Evolutionary conservation across 306 rosid species (phyloP).

Genomic region (Corylus americana): DNA sequence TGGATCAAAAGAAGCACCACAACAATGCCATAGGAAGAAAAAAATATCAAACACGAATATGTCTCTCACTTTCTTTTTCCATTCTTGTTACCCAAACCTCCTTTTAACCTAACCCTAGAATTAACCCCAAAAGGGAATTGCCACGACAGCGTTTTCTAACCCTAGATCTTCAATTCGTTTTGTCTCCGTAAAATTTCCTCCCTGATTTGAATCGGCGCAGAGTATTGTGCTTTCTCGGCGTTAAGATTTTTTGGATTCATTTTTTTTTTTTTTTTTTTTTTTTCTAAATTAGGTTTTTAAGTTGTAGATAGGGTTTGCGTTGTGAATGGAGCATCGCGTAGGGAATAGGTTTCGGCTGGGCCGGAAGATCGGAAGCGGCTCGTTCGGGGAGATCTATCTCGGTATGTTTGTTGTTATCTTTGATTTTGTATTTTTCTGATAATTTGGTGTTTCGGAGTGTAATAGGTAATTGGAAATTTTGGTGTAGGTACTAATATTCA

Average conservation of each 20-base stretch:
- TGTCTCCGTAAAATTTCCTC: constrained; percentile 6
- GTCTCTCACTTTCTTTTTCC: constrained; percentile 5
- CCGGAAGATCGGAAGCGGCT: constrained; percentile 94
- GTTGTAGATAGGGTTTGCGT: constrained; percentile 45
- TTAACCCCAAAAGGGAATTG: constrained; percentile 9
- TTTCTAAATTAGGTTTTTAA: constrained; percentile 20
- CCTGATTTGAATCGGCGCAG: constrained; percentile 8
- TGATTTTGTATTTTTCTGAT: neutral
- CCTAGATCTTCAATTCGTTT: constrained; percentile 30
- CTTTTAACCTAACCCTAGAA: constrained; percentile 33
- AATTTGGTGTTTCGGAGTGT: constrained; percentile 12
- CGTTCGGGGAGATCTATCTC: constrained; percentile 95
- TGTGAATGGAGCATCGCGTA: constrained; percentile 90
- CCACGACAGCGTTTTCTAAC: neutral
- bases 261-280: too few species aligned
- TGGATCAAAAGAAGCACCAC: neutral
- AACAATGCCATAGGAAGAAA: constrained; percentile 30
- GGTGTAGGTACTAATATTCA: constrained; percentile 85
- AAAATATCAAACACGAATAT: neutral
- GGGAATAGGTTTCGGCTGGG: constrained; percentile 89
- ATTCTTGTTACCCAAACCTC: constrained; percentile 12
- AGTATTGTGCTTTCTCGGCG: constrained; percentile 15
- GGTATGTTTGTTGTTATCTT: constrained; percentile 42
- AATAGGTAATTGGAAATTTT: constrained; percentile 25
- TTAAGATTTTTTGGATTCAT: constrained; percentile 2